phyloP scores from a whole-genome alignment of 2,329 filamentous ascomycete species.

The Talaromyces sp. region DNA sequence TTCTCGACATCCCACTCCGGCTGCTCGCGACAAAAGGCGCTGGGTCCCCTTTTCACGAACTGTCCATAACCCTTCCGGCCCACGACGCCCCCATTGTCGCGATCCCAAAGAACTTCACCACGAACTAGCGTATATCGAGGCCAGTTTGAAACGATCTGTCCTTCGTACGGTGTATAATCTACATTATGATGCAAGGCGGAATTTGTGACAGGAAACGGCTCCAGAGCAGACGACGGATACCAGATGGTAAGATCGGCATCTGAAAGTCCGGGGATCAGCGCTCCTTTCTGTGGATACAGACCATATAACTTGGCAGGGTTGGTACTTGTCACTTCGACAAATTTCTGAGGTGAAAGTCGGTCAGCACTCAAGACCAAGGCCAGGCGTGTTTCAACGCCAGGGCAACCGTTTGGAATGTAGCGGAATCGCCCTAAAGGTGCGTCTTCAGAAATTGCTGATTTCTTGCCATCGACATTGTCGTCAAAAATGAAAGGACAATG shows the following conservation, averaged over 20 bases:
- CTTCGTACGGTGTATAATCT: constrained; percentile 39
- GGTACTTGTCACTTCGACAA: constrained; percentile 45
- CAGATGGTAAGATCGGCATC: constrained; percentile 47
- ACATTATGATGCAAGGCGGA: constrained; percentile 34
- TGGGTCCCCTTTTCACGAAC: constrained; percentile 10
- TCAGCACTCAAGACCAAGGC: constrained; percentile 38
- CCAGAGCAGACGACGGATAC: constrained; percentile 30
- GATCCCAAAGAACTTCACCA: constrained; percentile 33
- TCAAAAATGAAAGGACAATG: constrained; percentile 49
- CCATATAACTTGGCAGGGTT: constrained; percentile 48
- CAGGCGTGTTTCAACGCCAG: constrained; percentile 57
- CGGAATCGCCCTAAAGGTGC: constrained; percentile 50
- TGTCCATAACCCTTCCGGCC: constrained; percentile 14
- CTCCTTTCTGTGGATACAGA: constrained; percentile 39
- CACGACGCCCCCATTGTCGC: constrained; percentile 23
- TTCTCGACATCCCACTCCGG: not conserved
- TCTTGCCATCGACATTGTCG: constrained; percentile 49
- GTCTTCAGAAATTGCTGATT: constrained; percentile 46
- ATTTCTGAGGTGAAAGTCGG: constrained; percentile 37
- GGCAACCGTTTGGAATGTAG: constrained; percentile 58
- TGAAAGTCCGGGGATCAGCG: constrained; percentile 39
- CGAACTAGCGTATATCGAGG: constrained; percentile 34
- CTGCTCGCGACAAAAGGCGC: not conserved
- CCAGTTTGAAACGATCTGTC: constrained; percentile 33
- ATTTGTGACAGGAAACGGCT: constrained; percentile 33